phyloP scores from a whole-genome alignment of 495 filamentous ascomycete genomes.

The Penicillium coffeae region DNA sequence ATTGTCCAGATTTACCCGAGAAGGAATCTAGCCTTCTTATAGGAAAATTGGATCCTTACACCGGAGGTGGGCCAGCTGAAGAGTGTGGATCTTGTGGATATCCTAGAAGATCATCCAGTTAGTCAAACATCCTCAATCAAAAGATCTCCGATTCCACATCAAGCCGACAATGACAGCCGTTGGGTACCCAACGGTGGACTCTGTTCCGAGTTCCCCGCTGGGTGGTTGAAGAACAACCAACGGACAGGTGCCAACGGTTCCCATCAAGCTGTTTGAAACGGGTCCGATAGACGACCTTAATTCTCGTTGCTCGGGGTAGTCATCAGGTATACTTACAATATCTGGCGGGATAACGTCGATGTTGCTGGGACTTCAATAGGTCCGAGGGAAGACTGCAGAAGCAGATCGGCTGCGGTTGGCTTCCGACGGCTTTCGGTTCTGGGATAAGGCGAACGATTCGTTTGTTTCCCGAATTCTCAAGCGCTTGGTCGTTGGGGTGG shows the following conservation, averaged over 20 bases:
- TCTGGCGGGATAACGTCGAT: not conserved
- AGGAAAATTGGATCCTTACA: not conserved
- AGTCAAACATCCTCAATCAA: not conserved
- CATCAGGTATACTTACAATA: not conserved
- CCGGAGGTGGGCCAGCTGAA: not conserved
- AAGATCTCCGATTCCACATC: not conserved
- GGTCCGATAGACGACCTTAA: not conserved
- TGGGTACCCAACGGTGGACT: slow-evolving; percentile 11
- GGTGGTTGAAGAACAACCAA: slow-evolving; percentile 14
- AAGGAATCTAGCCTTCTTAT: slow-evolving; percentile 10
- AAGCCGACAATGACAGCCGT: slow-evolving; percentile 4
- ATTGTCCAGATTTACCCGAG: not conserved
- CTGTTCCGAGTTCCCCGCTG: slow-evolving; percentile 8
- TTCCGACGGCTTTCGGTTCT: slow-evolving; percentile 20
- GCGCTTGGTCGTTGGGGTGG: slow-evolving; percentile 2
- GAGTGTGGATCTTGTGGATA: not conserved
- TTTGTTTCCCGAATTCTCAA: slow-evolving; percentile 4
- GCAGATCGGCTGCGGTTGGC: slow-evolving; percentile 10
- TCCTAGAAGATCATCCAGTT: slow-evolving; percentile 1
- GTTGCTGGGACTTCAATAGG: not conserved
- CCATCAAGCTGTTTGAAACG: slow-evolving; percentile 23
- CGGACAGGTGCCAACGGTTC: slow-evolving; percentile 6
- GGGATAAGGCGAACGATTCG: slow-evolving; percentile 6
- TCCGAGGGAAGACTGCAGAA: slow-evolving; percentile 19
- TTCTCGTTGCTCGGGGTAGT: not conserved